Evolutionary conservation across 1,139 yeast species (phyloP).

Genomic region (Pichia norvegensis): DNA sequence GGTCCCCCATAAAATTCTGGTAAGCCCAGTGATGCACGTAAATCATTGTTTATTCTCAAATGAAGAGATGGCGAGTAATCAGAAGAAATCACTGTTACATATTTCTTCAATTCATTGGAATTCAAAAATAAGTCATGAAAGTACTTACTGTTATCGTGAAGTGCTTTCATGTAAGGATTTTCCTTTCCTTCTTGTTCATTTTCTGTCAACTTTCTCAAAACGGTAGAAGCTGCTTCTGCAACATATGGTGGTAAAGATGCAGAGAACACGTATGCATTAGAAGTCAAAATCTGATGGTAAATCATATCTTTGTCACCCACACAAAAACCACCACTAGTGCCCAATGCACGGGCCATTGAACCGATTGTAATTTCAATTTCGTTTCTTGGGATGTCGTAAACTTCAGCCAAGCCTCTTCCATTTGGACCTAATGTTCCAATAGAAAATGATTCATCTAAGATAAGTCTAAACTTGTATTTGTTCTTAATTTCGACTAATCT

Average conservation of each 20-base stretch:
- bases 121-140: constrained; percentile 33
- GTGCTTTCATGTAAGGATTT: constrained; percentile 20
- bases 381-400: constrained; percentile 51
- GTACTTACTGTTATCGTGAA: constrained; percentile 28
- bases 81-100: constrained; percentile 48
- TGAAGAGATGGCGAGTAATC: constrained; percentile 62
- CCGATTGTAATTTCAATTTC: constrained; percentile 83
- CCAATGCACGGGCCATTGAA: constrained; percentile 73
- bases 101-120: constrained; percentile 29
- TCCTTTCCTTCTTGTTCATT: constrained; percentile 17
- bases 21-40: constrained; percentile 37
- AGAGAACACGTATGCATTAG: constrained; percentile 84
- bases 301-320: constrained; percentile 81
- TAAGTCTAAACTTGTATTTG: constrained; percentile 74
- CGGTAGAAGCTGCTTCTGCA: constrained; percentile 64
- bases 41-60: constrained; percentile 40
- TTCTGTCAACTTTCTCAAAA: constrained; percentile 40
- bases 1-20: constrained; percentile 43
- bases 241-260: constrained; percentile 93
- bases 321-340: constrained; percentile 94
- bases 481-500: constrained; percentile 67
- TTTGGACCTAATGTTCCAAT: constrained; percentile 77
- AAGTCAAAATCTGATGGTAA: constrained; percentile 85
- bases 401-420: constrained; percentile 84
- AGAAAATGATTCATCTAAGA: constrained; percentile 81